phyloP scores from a whole-genome alignment of 1,284 basidiomycete genomes.

The Pholiota adiposa region DNA sequence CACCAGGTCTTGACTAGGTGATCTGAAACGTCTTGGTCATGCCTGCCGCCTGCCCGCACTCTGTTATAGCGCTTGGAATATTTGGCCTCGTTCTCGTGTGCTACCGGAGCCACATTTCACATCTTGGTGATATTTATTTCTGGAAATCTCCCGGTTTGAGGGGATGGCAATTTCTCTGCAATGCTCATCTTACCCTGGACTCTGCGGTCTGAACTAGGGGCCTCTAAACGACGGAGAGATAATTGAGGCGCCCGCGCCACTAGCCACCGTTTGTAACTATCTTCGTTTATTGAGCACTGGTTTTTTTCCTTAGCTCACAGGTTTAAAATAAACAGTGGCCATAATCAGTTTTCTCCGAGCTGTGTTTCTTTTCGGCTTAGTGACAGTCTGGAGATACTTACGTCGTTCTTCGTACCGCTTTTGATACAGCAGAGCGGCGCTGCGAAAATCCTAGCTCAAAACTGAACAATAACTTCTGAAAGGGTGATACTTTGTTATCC shows the following conservation, averaged over 20 bases:
- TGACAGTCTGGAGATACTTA: no score
- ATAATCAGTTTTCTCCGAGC: background rate
- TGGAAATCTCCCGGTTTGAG: background rate
- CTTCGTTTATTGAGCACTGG: background rate
- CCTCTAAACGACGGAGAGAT: background rate
- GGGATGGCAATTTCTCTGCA: no score
- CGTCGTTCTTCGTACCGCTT: background rate
- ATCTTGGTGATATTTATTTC: background rate
- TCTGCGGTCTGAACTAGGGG: no score
- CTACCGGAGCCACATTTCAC: background rate
- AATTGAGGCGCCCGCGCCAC: background rate
- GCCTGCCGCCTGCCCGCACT: background rate
- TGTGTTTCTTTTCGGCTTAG: background rate
- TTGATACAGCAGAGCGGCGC: no score
- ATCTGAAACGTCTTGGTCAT: background rate
- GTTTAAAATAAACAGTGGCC: background rate
- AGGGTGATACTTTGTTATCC: no score
- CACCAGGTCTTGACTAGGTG: background rate
- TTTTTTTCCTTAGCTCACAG: background rate
- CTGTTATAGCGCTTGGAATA: background rate
- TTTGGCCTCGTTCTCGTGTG: background rate
- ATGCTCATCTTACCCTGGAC: no score
- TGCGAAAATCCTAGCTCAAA: no score
- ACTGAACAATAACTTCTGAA: no score
- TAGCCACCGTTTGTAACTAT: background rate